Conservation (phyloP, 1,284 basidiomycete genomes). For the Marasmius tenuissimus region DNA sequence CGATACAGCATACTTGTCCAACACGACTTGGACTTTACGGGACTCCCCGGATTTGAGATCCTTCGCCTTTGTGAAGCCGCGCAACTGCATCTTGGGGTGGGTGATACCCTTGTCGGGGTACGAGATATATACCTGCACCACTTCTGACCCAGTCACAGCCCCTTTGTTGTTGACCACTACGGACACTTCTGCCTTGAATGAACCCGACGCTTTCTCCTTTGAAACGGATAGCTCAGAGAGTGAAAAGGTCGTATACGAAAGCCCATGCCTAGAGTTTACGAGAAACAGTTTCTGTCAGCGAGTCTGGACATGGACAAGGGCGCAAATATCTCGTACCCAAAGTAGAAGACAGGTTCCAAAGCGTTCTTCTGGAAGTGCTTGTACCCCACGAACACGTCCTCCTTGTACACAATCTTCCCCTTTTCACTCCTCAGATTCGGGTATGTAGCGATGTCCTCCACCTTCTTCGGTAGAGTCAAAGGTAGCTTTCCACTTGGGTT, state of each 20-base stretch:
- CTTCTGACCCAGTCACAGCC: conserved; percentile 54
- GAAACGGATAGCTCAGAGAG: conserved; percentile 47
- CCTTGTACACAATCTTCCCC: conserved; percentile 63
- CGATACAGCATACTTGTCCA: conserved; percentile 51
- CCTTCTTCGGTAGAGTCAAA: conserved; percentile 61
- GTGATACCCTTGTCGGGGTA: conserved; percentile 53
- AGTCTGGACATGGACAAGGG: neutral
- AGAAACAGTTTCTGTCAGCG: too few relatives aligned
- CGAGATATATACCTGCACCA: conserved; percentile 68
- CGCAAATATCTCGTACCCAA: conserved; percentile 48
- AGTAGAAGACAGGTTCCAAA: conserved; percentile 64
- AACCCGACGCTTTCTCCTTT: conserved; percentile 23
- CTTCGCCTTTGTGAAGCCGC: conserved; percentile 57
- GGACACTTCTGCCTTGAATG: conserved; percentile 37
- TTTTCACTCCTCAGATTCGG: conserved; percentile 61
- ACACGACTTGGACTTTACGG: conserved; percentile 35
- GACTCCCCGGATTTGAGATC: conserved; percentile 46
- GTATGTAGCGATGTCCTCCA: conserved; percentile 68
- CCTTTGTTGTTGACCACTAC: conserved; percentile 62
- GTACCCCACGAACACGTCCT: conserved; percentile 73
- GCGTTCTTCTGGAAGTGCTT: conserved; percentile 63
- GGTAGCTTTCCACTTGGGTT: conserved; percentile 75
- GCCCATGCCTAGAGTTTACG: conserved; percentile 46
- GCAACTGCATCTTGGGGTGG: conserved; percentile 57
- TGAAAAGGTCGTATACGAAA: conserved; percentile 73